Conservation (phyloP, 352 stramenopile species). For the Phytophthora nicotianae region DNA sequence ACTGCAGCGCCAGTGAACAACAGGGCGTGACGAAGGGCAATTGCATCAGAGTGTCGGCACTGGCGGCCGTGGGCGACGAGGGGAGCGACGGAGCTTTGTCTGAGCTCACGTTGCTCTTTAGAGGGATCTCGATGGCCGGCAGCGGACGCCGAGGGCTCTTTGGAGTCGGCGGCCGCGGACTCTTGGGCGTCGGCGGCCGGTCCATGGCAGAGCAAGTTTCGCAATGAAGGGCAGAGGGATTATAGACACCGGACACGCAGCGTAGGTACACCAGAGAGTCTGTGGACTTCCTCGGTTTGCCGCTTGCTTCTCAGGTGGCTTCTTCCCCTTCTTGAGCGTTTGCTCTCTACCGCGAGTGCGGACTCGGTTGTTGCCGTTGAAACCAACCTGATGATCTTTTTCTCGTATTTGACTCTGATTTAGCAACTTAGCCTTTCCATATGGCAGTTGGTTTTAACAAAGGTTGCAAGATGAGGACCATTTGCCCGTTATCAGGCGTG, state of each 20-base stretch:
- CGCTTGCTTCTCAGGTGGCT: conserved; percentile 9
- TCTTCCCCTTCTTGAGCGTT: conserved; percentile 16
- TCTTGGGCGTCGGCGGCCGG: conserved; percentile 11
- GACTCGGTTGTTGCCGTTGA: conserved; percentile 24
- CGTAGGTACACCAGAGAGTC: conserved; percentile 1
- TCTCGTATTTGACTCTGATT: conserved; percentile 13
- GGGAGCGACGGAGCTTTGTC: conserved; percentile 56
- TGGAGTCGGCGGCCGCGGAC: conserved; percentile 14
- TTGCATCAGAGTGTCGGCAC: conserved; percentile 50
- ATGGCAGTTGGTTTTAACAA: neutral
- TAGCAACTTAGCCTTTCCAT: conserved; percentile 16
- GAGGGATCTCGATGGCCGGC: conserved; percentile 39
- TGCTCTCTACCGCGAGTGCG: conserved; percentile 27
- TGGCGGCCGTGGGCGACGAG: conserved; percentile 55
- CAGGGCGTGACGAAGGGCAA: conserved; percentile 65
- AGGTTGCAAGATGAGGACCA: conserved; percentile 9
- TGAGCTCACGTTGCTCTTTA: conserved; percentile 58
- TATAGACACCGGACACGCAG: conserved; percentile 5
- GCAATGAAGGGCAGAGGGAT: conserved; percentile 18
- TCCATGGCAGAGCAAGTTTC: conserved; percentile 19
- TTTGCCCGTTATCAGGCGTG: neutral
- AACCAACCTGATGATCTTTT: conserved; percentile 36
- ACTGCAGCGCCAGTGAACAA: conserved; percentile 69
- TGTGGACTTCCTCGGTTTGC: conserved; percentile 6
- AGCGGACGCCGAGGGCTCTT: conserved; percentile 21